These are phyloP conservation scores for Trichophyton rubrum DNA, from an alignment of 2,329 filamentous ascomycete species.

Conservation along the genomic window DNA sequence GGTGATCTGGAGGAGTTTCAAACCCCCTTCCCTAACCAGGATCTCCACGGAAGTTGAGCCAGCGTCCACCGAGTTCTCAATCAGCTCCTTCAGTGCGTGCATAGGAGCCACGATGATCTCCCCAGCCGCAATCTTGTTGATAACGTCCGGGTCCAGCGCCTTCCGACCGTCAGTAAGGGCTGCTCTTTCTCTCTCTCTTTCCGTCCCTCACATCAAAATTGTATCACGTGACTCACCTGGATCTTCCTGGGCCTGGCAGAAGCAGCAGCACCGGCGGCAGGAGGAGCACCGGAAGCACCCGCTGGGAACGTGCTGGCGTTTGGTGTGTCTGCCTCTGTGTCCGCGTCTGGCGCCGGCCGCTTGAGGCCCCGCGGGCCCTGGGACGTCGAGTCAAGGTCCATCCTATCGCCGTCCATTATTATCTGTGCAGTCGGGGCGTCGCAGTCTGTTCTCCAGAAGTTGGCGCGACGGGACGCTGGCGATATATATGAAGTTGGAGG, in stretches of 20 bases:
- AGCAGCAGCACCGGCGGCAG: constrained; percentile 12
- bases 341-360: constrained; percentile 36
- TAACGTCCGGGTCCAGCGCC: constrained; percentile 80
- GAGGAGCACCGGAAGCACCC: neutral
- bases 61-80: constrained; percentile 97
- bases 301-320: constrained; percentile 19
- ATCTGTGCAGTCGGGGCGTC: neutral
- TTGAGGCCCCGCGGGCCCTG: constrained; percentile 33
- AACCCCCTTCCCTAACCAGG: constrained; percentile 81
- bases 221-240: constrained; percentile 28
- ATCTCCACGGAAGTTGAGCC: constrained; percentile 85
- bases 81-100: constrained; percentile 88
- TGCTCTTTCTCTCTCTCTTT: neutral
- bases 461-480: neutral
- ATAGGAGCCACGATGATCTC: constrained; percentile 97
- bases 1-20: constrained; percentile 91
- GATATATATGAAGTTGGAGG: constrained; percentile 4
- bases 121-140: constrained; percentile 96
- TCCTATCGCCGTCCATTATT: constrained; percentile 21
- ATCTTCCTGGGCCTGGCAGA: constrained; percentile 37
- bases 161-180: constrained; percentile 25
- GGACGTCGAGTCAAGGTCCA: constrained; percentile 31
- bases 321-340: constrained; percentile 22
- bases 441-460: neutral
- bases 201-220: neutral